These are phyloP conservation scores for Pichia deserticola DNA, from an alignment of 805 yeast species.

Conservation along the genomic window DNA sequence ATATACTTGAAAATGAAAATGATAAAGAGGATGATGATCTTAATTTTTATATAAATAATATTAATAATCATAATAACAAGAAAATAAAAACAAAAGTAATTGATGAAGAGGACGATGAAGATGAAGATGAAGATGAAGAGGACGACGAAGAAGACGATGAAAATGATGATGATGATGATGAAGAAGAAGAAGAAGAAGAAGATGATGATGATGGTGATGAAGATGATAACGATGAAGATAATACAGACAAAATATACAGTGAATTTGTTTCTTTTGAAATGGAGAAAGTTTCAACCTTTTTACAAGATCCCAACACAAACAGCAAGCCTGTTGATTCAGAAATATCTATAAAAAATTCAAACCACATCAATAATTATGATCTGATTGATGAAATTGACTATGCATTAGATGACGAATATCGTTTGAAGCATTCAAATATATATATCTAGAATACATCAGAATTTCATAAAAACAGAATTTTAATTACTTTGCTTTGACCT, in stretches of 20 bases:
- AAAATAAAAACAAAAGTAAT: not conserved
- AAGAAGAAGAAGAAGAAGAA: not conserved
- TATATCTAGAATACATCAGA: not conserved
- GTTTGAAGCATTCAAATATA: not conserved
- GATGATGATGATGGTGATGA: not conserved
- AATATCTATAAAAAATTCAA: constrained; percentile 2
- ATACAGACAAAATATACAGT: not conserved
- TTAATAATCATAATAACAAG: not conserved
- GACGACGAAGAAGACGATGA: not conserved
- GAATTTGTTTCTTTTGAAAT: constrained; percentile 4
- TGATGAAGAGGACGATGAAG: not conserved
- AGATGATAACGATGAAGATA: not conserved
- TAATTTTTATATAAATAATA: no score
- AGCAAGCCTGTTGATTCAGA: not conserved
- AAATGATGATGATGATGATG: not conserved
- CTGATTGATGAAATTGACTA: constrained; percentile 12
- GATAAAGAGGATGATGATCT: not conserved
- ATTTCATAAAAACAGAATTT: not conserved
- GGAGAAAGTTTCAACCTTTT: constrained; percentile 1
- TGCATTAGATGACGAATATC: constrained; percentile 11
- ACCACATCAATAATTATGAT: not conserved
- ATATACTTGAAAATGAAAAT: not conserved
- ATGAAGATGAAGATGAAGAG: not conserved
- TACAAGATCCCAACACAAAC: not conserved
- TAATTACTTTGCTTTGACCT: no score